Evolutionary conservation across 73 alveolate genomes (phyloP).

Genomic region (Tetrahymena malaccensis): DNA sequence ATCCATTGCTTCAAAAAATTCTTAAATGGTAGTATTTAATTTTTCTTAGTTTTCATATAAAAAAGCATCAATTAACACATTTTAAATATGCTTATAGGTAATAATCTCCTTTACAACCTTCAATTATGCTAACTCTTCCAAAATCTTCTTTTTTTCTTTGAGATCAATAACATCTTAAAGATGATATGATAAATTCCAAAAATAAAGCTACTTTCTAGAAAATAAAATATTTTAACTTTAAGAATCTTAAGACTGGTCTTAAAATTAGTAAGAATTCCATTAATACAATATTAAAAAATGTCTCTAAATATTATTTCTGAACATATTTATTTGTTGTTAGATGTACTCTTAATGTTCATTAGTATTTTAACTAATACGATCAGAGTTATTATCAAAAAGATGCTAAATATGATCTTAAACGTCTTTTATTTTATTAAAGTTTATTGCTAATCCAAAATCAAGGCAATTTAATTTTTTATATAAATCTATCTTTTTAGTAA

Average conservation of each 20-base stretch:
- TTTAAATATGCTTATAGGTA: background rate
- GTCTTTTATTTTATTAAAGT: background rate
- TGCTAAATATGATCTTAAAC: background rate
- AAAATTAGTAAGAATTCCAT: background rate
- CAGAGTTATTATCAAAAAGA: too few species aligned
- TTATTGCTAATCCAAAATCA: background rate
- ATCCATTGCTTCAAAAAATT: background rate
- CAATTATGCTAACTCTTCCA: background rate
- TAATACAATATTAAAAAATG: background rate
- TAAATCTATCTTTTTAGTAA: too few species aligned
- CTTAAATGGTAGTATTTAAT: background rate
- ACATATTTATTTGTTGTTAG: too few species aligned
- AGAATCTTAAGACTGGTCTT: background rate
- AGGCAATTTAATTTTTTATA: too few species aligned
- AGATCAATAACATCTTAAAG: background rate
- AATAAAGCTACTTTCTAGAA: background rate
- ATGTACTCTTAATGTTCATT: too few species aligned
- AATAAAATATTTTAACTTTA: too few species aligned
- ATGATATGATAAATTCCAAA: background rate
- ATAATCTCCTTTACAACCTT: background rate
- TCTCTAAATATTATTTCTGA: background rate
- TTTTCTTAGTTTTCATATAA: background rate
- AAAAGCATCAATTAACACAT: background rate
- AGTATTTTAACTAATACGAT: too few species aligned
- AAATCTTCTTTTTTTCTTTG: background rate